Evolutionary conservation across 2,329 filamentous ascomycete species (phyloP).

Genomic region (Talaromyces marneffei): DNA sequence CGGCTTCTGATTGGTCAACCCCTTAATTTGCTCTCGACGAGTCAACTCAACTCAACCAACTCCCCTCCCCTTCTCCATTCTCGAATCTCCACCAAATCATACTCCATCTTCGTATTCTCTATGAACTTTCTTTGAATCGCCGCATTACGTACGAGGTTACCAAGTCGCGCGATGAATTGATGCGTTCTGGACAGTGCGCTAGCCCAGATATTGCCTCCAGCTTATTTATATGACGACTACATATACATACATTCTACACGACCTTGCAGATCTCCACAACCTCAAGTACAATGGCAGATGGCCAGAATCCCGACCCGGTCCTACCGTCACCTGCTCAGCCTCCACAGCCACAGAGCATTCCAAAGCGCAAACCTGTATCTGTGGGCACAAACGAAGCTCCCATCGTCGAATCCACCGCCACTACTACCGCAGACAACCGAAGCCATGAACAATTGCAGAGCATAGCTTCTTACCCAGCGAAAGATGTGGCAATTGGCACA

Average conservation of each 20-base stretch:
- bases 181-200: neutral
- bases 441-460: neutral
- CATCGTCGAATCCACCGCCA: neutral
- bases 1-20: conserved; percentile 1
- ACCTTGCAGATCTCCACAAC: neutral
- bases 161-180: neutral
- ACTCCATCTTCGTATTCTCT: neutral
- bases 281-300: conserved; percentile 1
- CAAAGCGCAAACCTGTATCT: conserved; percentile 13
- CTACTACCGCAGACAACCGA: neutral
- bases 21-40: neutral
- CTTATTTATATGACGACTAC: too few species aligned
- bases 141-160: neutral
- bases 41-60: too few species aligned
- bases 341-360: neutral
- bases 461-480: neutral
- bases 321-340: neutral
- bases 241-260: neutral
- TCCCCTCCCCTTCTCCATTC: neutral
- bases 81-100: neutral
- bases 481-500: neutral
- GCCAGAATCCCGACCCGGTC: neutral
- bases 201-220: neutral
- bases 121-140: neutral
- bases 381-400: neutral